These are phyloP conservation scores for Graphiopsis chlorocephala DNA, from an alignment of 2,329 filamentous ascomycete genomes.

Conservation along the genomic window DNA sequence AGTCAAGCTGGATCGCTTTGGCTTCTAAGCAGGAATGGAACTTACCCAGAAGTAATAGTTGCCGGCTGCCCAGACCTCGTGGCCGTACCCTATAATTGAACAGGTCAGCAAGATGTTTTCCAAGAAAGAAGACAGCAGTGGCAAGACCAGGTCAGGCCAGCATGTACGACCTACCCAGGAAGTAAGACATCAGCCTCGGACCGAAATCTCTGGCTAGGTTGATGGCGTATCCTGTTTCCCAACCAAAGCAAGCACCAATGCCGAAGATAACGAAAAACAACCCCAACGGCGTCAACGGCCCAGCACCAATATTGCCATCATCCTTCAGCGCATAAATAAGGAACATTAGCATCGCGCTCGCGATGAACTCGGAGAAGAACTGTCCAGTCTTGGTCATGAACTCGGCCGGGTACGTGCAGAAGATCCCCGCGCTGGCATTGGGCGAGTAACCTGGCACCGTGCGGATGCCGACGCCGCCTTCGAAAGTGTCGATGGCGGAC, in stretches of 20 bases:
- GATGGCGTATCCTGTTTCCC: conserved; percentile 74
- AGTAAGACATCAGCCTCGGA: conserved; percentile 50
- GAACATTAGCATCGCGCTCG: conserved; percentile 66
- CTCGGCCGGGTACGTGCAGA: conserved; percentile 67
- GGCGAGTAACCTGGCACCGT: conserved; percentile 54
- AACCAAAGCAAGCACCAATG: conserved; percentile 70
- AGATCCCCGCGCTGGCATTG: conserved; percentile 66
- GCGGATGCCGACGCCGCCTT: conserved; percentile 55
- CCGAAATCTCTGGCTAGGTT: conserved; percentile 72
- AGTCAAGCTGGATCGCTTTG: not conserved
- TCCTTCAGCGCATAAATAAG: conserved; percentile 67
- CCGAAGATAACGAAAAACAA: conserved; percentile 73
- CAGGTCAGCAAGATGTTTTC: not conserved
- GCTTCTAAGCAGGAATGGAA: not conserved
- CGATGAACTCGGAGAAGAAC: conserved; percentile 71
- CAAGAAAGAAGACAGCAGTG: not conserved
- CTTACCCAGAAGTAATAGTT: conserved; percentile 68
- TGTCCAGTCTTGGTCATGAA: conserved; percentile 66
- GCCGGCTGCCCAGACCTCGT: conserved; percentile 64
- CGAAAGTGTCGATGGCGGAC: conserved; percentile 33
- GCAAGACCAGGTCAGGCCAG: not conserved
- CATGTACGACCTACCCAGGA: conserved; percentile 5
- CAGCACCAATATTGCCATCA: conserved; percentile 55
- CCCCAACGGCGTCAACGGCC: conserved; percentile 56
- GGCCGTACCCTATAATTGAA: conserved; percentile 59